Percentiles rank a stretch among this genome's conserved stretches.
Evolutionary conservation across 2,329 filamentous ascomycete genomes (phyloP).

Genomic region (Fusarium dimerum): DNA sequence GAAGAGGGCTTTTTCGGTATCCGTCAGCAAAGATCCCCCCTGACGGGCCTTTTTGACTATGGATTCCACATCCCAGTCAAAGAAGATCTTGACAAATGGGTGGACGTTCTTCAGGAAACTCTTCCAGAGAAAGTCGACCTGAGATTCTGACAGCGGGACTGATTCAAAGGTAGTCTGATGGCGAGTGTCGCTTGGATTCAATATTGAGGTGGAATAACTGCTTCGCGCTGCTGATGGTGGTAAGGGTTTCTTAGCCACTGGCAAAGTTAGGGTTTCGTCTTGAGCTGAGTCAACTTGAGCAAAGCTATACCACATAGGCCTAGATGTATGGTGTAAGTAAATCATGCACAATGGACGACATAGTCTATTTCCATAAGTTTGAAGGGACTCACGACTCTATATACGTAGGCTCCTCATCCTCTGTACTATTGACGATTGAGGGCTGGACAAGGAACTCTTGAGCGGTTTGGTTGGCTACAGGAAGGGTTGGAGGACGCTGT

Average conservation of each 20-base stretch:
- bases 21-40: too few species aligned
- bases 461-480: too few species aligned
- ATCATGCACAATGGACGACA: accelerated
- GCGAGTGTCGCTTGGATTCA: conserved; percentile 9
- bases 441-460: too few species aligned
- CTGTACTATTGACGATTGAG: neutral
- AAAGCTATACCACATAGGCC: conserved; percentile 6
- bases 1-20: too few species aligned
- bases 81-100: conserved; percentile 13
- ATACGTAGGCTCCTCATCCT: conserved; percentile 7
- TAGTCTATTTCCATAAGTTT: neutral
- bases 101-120: conserved; percentile 11
- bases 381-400: conserved; percentile 5
- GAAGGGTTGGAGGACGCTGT: neutral
- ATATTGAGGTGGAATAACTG: conserved; percentile 1
- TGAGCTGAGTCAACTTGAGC: too few species aligned
- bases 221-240: too few species aligned
- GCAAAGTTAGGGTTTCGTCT: too few species aligned
- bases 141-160: neutral
- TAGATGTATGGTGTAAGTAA: conserved; percentile 1
- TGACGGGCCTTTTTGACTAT: neutral
- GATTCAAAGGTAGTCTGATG: neutral
- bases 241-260: too few species aligned
- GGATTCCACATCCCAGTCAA: conserved; percentile 5
- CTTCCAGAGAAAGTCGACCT: conserved; percentile 1